Conservation (phyloP, 2,329 filamentous ascomycete genomes). For the Neofusicoccum laricinum region DNA sequence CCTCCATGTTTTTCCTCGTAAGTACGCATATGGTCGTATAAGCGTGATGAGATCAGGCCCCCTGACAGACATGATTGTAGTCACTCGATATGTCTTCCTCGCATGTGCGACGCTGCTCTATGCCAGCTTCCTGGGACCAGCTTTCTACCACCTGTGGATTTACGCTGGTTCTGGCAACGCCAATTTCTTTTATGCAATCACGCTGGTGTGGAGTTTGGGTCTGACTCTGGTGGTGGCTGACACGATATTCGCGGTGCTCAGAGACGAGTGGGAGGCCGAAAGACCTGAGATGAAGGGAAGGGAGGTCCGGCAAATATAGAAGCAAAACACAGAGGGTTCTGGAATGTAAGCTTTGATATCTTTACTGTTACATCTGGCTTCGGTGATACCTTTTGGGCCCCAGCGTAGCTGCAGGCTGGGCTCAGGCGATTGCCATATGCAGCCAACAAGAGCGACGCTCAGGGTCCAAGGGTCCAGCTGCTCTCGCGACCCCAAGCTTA, state of each 20-base stretch:
- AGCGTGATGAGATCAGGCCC: neutral
- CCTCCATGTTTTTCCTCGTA: conserved; percentile 82
- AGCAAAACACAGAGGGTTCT: neutral
- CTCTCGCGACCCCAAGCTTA: neutral
- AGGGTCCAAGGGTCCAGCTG: neutral
- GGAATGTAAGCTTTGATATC: neutral
- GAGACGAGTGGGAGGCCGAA: conserved; percentile 93
- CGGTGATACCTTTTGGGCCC: neutral
- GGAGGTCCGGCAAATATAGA: conserved; percentile 78
- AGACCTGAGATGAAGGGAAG: conserved; percentile 86
- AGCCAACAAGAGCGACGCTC: neutral
- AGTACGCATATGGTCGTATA: conserved; percentile 32
- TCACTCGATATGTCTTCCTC: conserved; percentile 93
- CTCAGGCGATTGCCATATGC: neutral
- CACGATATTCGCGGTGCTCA: conserved; percentile 78
- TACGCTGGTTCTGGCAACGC: conserved; percentile 97
- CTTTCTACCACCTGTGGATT: conserved; percentile 97
- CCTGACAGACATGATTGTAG: conserved; percentile 35
- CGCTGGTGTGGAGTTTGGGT: conserved; percentile 93
- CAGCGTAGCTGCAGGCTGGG: neutral
- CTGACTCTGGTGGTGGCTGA: conserved; percentile 85
- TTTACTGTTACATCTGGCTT: neutral
- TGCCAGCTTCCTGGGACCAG: conserved; percentile 81
- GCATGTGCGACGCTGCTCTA: conserved; percentile 81
- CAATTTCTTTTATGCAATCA: conserved; percentile 99